phyloP scores from a whole-genome alignment of 202 grass and related monocot genomes.

The Hordeum pubiflorum region DNA sequence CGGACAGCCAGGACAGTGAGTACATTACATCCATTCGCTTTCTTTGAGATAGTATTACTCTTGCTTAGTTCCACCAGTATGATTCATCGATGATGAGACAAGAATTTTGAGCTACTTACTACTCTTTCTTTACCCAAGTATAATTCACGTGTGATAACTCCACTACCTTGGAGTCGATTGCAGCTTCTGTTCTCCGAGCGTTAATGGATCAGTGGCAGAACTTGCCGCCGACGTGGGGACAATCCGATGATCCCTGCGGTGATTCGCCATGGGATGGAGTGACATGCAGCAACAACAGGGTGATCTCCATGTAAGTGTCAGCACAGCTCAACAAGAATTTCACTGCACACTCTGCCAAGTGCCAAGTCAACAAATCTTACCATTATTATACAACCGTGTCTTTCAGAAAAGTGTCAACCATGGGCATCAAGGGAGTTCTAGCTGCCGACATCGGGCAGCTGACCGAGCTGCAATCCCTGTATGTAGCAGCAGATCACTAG shows the following conservation, averaged over 20 bases:
- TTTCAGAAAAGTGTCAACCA: constrained; percentile 77
- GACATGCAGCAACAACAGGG: constrained; percentile 46
- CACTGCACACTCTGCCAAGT: background rate
- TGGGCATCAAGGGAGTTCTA: constrained; percentile 71
- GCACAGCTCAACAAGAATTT: background rate
- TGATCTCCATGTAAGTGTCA: constrained; percentile 58
- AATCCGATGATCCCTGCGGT: constrained; percentile 69
- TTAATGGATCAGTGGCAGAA: constrained; percentile 72
- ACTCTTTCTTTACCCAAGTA: too few species aligned
- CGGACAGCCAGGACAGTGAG: constrained; percentile 73
- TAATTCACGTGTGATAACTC: background rate
- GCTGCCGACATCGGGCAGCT: constrained; percentile 73
- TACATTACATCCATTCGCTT: background rate
- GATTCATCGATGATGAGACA: background rate
- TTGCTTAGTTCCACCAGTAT: background rate
- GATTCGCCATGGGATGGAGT: constrained; percentile 72
- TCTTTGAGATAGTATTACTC: background rate
- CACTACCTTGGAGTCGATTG: background rate
- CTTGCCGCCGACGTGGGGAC: constrained; percentile 62
- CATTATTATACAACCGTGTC: background rate
- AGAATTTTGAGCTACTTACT: background rate
- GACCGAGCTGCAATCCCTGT: constrained; percentile 60
- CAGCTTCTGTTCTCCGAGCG: constrained; percentile 60
- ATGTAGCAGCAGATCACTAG: constrained; percentile 25
- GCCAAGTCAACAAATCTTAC: background rate